A percentile compares a stretch with the other conserved stretches of the same genome.
phyloP scores from a whole-genome alignment of 1,284 basidiomycete genomes.

The Rhodotorula sp. region DNA sequence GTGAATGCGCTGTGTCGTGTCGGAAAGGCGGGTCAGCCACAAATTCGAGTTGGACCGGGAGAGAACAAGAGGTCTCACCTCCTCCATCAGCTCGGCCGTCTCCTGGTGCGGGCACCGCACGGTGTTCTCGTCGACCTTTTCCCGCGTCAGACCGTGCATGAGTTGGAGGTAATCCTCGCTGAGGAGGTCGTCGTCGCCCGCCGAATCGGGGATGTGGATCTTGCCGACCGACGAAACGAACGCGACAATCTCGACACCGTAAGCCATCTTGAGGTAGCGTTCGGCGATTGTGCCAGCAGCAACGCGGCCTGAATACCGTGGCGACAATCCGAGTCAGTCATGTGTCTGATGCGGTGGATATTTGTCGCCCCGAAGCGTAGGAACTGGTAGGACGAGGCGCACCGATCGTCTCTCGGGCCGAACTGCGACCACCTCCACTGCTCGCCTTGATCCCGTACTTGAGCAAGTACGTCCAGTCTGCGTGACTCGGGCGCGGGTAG shows the following conservation, averaged over 20 bases:
- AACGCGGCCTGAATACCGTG: slow-evolving; percentile 66
- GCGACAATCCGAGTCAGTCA: no score
- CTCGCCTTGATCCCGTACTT: slow-evolving; percentile 98
- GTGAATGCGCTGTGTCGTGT: slow-evolving; percentile 71
- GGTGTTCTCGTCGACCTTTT: slow-evolving; percentile 79
- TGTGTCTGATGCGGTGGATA: no score
- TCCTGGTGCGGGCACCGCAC: slow-evolving; percentile 89
- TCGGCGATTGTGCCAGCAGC: slow-evolving; percentile 98
- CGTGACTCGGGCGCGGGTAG: slow-evolving; percentile 95
- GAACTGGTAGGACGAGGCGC: slow-evolving; percentile 26
- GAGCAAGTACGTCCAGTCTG: slow-evolving; percentile 96
- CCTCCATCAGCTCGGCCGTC: slow-evolving; percentile 84
- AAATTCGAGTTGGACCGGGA: background rate
- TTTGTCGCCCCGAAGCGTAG: no score
- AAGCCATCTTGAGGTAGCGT: slow-evolving; percentile 83
- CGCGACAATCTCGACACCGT: slow-evolving; percentile 91
- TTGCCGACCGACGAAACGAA: slow-evolving; percentile 97
- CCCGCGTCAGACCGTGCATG: slow-evolving; percentile 75
- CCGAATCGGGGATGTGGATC: slow-evolving; percentile 67
- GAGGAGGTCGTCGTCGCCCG: slow-evolving; percentile 73
- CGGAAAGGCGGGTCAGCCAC: background rate
- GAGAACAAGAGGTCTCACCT: slow-evolving; percentile 55
- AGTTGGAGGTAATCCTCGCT: slow-evolving; percentile 80
- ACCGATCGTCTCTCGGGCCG: slow-evolving; percentile 96
- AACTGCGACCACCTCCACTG: slow-evolving; percentile 90